Base-by-base conservation (phyloP, 202 grass and related monocot genomes). In the Musa balbisiana region DNA sequence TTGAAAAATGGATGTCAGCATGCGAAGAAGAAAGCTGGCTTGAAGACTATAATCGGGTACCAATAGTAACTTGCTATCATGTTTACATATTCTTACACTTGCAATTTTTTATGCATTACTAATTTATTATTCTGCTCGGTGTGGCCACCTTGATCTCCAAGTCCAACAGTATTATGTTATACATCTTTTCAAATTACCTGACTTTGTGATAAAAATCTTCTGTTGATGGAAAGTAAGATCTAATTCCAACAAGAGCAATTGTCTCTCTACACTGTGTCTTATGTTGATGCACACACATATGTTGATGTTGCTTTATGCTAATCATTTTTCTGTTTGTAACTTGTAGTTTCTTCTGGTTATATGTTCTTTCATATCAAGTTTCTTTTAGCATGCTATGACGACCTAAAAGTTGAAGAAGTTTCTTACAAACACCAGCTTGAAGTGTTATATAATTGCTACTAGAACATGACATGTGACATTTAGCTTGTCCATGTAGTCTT, bases 21-120 rank as follows among this genome's bases (percentile, higher is more conserved):
- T 98, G 95, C 71, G 91, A 98, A 83, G 95, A 98, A 84, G 95
- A 98, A 77, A 98, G 91, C 75, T 94, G 95, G 95, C 95, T 98
- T 80, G 95, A 98, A 85, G 95, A 98, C 86, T 98, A 98, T 77
- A 98, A 90, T 55, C 24, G 92, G 89, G 95, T 95, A 64, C 49
- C 25, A 78, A 51, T 49, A 80, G 59, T 75, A 10, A 26, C 23
- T 14, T 27, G 55, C 71, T 58, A 9, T 58, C 8, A 43, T 19
- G 60, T 11, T 49, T 62, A 63, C 12, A 10, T 69, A 15, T 69
- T 50, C 16, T 49, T 51, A 9, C 33, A 50, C 12, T 69, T 69
- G 10, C 33, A 50, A 29, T 24, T 10, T 68, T 43, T 43, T 43
- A 43, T 64, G 62, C 14, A 20, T 6, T 43, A 43, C 33, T 43